Conservation (phyloP, 2,329 filamentous ascomycete genomes). For the Parafenestella ontariensis region DNA sequence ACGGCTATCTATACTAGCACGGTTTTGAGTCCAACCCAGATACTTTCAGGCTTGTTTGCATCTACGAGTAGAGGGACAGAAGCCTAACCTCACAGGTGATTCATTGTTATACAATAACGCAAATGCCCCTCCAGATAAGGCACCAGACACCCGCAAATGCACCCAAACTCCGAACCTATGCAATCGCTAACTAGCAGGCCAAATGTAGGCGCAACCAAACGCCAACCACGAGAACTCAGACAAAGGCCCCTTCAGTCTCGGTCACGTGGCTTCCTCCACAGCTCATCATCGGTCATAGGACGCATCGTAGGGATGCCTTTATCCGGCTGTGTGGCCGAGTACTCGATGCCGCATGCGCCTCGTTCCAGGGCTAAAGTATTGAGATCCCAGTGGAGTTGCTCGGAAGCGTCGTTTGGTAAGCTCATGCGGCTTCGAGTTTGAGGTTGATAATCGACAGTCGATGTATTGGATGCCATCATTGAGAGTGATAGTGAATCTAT, state of each 20-base stretch:
- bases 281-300: constrained; percentile 27
- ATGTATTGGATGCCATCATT: constrained; percentile 31
- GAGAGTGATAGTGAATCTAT: constrained; percentile 42
- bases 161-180: constrained; percentile 9
- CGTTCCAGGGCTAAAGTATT: constrained; percentile 41
- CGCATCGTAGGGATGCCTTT: constrained; percentile 15
- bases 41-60: too few relatives aligned
- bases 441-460: constrained; percentile 9
- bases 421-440: constrained; percentile 28
- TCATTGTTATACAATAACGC: too few relatives aligned
- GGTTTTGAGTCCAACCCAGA: too few relatives aligned
- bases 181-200: constrained; percentile 16
- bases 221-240: background rate
- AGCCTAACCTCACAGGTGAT: too few relatives aligned
- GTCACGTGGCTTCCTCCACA: constrained; percentile 35
- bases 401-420: constrained; percentile 41
- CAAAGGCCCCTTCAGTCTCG: background rate
- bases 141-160: background rate
- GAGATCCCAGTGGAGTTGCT: constrained; percentile 46
- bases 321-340: constrained; percentile 22
- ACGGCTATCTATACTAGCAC: too few relatives aligned
- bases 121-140: too few relatives aligned
- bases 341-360: constrained; percentile 44
- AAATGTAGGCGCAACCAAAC: background rate
- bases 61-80: too few relatives aligned